Base-by-base conservation (phyloP, 192 early-diverging fungal genomes). In the Entomortierella chlamydospora region DNA sequence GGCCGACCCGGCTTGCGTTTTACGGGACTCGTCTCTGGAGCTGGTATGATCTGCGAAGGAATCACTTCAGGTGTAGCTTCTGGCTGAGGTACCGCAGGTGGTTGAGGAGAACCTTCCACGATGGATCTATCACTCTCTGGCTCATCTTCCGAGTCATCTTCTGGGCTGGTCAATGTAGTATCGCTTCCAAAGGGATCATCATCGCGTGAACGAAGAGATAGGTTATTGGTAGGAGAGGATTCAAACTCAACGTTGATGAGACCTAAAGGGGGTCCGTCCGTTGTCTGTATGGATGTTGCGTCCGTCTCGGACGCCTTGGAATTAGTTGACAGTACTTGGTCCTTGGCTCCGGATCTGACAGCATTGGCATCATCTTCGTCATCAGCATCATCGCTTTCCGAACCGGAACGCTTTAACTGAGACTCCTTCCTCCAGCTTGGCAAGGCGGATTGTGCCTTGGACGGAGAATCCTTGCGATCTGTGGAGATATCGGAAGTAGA, bases 141-240 rank as follows among this genome's bases (percentile, higher is more conserved):
- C 17, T 69, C 66, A 17, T 78, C 74, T 2, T 78, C 74, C 25
- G 74, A 70, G 22, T 78, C 73, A 25, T 77, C 74, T 23, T 69
- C 66, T 29, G 67, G 67, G 33, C 67, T 70, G 15, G 74, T 78
- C 28, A 78, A 33, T 11, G 74, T 78, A 4, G 74, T 62, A 25
- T 78, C 74, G 26, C 74, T 78, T 15, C 74, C 74, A 58, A 78
- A 78, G 23, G 57, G 60, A 20, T 78, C 74, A 28, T 68, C 55
- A 15, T 73, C 74, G 23, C 18, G 18, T 1, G 69, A 45, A 30
- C 53, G 64, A 42, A 30, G 33, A 20, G 41, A 23, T 29, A 50
- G 23, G 11, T 2, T 4, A n/a, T 23, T 25, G n/a, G 49, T 39
- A 31, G 57, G 67, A 13, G 58, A 51, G 25, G 50, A 49, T 15